Evolutionary conservation across 805 yeast species (phyloP).

Genomic region (Priceomyces medius): DNA sequence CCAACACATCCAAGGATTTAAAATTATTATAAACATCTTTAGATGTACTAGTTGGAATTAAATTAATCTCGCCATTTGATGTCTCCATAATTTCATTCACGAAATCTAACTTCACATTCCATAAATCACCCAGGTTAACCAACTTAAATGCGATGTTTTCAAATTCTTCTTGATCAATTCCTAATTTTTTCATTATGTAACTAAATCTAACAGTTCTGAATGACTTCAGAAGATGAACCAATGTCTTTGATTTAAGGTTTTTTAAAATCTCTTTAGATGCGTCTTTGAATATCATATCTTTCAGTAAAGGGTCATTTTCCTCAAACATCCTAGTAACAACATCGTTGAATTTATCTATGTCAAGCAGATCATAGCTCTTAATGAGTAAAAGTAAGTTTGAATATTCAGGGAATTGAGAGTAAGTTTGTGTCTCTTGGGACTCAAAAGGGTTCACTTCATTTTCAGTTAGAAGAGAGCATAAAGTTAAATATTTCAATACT

Average conservation of each 20-base stretch:
- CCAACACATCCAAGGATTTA: conserved; percentile 17
- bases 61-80: conserved; percentile 5
- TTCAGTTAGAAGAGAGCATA: conserved; percentile 62
- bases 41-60: conserved; percentile 18
- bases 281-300: conserved; percentile 30
- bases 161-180: conserved; percentile 20
- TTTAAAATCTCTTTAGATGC: conserved; percentile 25
- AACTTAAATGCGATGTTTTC: conserved; percentile 28
- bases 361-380: conserved; percentile 29
- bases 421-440: conserved; percentile 66
- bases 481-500: conserved; percentile 58
- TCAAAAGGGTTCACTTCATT: conserved; percentile 70
- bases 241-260: conserved; percentile 31
- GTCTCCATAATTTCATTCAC: conserved; percentile 19
- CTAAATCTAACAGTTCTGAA: conserved; percentile 30
- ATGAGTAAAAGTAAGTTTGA: conserved; percentile 26
- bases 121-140: conserved; percentile 28
- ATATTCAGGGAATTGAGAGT: conserved; percentile 31
- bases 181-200: conserved; percentile 21
- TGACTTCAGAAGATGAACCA: conserved; percentile 29
- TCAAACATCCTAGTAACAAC: conserved; percentile 16
- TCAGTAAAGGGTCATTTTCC: conserved; percentile 22
- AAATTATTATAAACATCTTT: conserved; percentile 24
- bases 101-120: conserved; percentile 30
- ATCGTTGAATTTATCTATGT: conserved; percentile 19